A percentile compares a stretch with the other conserved stretches of the same genome.
Evolutionary conservation across 164 flowering plant genomes (phyloP).

Genomic region (Sextonia rubra): DNA sequence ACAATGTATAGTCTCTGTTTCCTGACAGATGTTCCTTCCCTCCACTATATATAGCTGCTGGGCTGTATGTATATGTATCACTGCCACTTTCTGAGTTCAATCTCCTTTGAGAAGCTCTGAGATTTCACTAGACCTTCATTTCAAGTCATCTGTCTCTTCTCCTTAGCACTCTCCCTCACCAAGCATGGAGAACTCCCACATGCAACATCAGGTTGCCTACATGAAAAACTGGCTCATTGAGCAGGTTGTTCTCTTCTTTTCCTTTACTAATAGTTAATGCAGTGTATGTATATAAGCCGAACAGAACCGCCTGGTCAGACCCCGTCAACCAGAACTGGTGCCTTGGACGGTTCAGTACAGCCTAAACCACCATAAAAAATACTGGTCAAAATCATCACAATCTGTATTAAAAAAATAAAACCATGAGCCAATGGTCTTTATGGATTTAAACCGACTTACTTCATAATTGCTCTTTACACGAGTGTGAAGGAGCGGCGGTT

Average conservation of each 20-base stretch:
- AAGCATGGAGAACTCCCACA: constrained; percentile 9
- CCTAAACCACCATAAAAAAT: too few relatives aligned
- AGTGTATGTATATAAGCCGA: too few relatives aligned
- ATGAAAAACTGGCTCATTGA: constrained; percentile 13
- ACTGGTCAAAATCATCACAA: too few relatives aligned
- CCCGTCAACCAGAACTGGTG: too few relatives aligned
- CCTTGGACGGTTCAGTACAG: too few relatives aligned
- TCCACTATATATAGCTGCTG: neutral
- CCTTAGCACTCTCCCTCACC: too few relatives aligned
- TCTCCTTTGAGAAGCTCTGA: neutral
- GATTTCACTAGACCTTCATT: neutral
- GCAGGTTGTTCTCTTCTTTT: constrained; percentile 8
- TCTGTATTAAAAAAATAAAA: too few relatives aligned
- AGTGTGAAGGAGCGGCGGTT: too few relatives aligned
- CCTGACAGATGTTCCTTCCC: neutral
- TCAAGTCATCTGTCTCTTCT: neutral
- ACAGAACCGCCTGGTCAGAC: too few relatives aligned
- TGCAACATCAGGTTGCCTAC: constrained; percentile 12
- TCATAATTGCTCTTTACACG: too few relatives aligned
- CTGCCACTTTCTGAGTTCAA: neutral
- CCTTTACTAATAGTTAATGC: neutral
- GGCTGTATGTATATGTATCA: neutral
- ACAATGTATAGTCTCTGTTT: neutral
- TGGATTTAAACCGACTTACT: too few relatives aligned
- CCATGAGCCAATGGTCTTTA: too few relatives aligned